Evolutionary conservation across 352 stramenopile genomes (phyloP), one percentile per base, ranked within the genome.

Genomic region (Globisporangium alternatum): DNA sequence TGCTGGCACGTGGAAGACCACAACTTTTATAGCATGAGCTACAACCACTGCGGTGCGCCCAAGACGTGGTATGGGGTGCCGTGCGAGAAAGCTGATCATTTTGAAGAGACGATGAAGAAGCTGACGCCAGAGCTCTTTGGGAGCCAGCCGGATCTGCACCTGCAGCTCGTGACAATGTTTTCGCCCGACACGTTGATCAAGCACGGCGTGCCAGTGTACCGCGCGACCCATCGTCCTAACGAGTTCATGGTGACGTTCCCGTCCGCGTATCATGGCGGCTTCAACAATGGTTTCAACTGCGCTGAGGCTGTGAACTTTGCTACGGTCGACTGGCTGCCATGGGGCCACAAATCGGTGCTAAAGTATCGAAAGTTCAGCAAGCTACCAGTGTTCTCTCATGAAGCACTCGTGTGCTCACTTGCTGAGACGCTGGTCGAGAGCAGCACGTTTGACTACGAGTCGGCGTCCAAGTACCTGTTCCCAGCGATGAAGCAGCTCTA

Each of bases 1-100:
- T 99, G 95, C 71, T 99, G 97, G 97, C 98, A 99, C 71, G 98
- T 98, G 37, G 98, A 99, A 75, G 98, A 99, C 73, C 98, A 99
- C 79, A 99, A 99, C 79, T 97, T 99, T 60, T 99, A 99, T 66
- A 98, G 89, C 59, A 99, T 99, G 71, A 99, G 98, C 71, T 99
- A 99, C 75, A 80, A 98, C 61, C 97, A 99, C 75, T 96, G 87
- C 22, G 98, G 98, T 7, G 94, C 90, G 10, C 88, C 97, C 0
- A 99, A 99, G 78, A 98, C 97, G 52, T 99, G 97, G 97, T 99
- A 99, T 63, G 96, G 97, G 44, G 91, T 99, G 7, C 97, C 98
- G 0, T 91, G 96, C 9, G 84, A 72, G 3, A 90, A 96, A 44
- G 90, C 96, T 15, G 83, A 96, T 53, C 87, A 89, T 4, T 98